Conservation (phyloP, 164 flowering plant species). For the Magnolia sinica region DNA sequence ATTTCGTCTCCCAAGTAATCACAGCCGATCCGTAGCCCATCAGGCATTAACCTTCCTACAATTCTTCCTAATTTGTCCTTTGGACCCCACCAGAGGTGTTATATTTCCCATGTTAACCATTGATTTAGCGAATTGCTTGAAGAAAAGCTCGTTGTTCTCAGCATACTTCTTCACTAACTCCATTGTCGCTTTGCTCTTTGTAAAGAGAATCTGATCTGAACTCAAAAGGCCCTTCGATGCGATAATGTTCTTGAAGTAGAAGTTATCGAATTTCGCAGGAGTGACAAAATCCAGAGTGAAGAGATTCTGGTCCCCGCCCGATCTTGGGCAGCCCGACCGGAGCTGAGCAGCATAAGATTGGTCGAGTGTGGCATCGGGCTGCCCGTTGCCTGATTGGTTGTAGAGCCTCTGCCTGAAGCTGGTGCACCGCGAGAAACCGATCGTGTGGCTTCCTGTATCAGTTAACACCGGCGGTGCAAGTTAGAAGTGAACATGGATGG, state of each 20-base stretch:
- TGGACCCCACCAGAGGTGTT: slow-evolving; percentile 66
- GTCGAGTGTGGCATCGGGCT: slow-evolving; percentile 61
- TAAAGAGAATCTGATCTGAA: slow-evolving; percentile 74
- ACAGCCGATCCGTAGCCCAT: background rate
- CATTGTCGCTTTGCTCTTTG: slow-evolving; percentile 43
- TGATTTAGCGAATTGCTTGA: slow-evolving; percentile 79
- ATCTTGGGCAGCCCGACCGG: slow-evolving; percentile 64
- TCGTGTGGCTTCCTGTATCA: slow-evolving; percentile 88
- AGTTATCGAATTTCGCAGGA: slow-evolving; percentile 74
- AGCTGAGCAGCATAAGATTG: slow-evolving; percentile 60
- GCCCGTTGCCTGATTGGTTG: slow-evolving; percentile 79
- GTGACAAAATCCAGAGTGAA: slow-evolving; percentile 62
- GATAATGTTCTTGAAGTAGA: slow-evolving; percentile 77
- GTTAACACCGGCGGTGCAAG: background rate
- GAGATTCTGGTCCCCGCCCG: slow-evolving; percentile 90
- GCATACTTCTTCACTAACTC: slow-evolving; percentile 77
- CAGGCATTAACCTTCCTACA: slow-evolving; percentile 66
- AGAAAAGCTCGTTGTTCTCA: slow-evolving; percentile 50
- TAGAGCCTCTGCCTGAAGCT: slow-evolving; percentile 93
- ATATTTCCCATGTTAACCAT: slow-evolving; percentile 92
- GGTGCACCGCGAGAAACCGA: slow-evolving; percentile 83
- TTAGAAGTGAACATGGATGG: too few relatives aligned
- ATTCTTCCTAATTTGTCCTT: slow-evolving; percentile 78
- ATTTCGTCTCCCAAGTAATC: background rate
- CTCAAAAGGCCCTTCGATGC: slow-evolving; percentile 68